phyloP scores from a whole-genome alignment of 164 flowering plant genomes.

The Santalum album region DNA sequence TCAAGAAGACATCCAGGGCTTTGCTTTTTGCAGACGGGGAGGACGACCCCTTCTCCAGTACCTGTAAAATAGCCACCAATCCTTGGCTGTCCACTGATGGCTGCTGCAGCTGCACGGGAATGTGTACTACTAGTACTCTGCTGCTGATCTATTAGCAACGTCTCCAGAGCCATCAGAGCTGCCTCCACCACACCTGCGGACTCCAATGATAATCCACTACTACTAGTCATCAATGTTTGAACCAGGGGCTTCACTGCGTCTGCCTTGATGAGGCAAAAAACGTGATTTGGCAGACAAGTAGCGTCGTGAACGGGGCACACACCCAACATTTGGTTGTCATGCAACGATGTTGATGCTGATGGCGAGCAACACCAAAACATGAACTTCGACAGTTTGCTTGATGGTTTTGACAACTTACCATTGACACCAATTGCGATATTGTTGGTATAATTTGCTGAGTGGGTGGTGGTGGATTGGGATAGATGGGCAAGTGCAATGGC shows the following conservation, averaged over 20 bases:
- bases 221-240: constrained; percentile 9
- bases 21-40: constrained; percentile 14
- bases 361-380: constrained; percentile 11
- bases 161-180: constrained; percentile 18
- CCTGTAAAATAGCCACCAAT: constrained; percentile 12
- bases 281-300: constrained; percentile 14
- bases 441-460: not conserved
- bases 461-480: constrained; percentile 12
- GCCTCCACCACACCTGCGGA: constrained; percentile 20
- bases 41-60: constrained; percentile 16
- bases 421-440: not conserved
- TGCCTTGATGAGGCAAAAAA: constrained; percentile 20
- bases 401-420: no score
- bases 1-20: constrained; percentile 18
- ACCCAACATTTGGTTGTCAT: no score
- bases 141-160: constrained; percentile 14
- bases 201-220: no score
- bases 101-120: constrained; percentile 13
- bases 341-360: no score
- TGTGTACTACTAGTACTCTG: no score
- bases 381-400: no score
- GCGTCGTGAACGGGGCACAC: constrained; percentile 16
- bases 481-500: constrained; percentile 21
- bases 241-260: constrained; percentile 19
- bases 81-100: constrained; percentile 17